Conservation (phyloP, 352 stramenopile species). For the Phytopythium litorale region DNA sequence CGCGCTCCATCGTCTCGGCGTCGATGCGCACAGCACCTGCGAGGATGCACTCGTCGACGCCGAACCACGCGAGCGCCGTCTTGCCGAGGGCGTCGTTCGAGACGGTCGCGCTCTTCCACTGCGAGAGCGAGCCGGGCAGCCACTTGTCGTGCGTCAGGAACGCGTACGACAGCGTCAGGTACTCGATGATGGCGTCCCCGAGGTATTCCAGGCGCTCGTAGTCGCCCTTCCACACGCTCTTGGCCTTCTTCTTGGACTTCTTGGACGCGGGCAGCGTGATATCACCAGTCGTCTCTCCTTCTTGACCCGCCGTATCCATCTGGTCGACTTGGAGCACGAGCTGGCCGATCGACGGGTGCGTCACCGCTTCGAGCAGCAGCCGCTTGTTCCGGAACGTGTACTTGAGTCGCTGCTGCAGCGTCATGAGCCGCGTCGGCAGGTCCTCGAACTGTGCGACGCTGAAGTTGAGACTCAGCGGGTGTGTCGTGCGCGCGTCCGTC, state of each 20-base stretch:
- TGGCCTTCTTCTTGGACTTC: slow-evolving; percentile 31
- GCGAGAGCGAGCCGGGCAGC: slow-evolving; percentile 70
- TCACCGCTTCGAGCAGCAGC: slow-evolving; percentile 71
- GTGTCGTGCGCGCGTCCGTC: slow-evolving; percentile 14
- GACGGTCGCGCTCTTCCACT: slow-evolving; percentile 85
- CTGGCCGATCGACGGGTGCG: slow-evolving; percentile 68
- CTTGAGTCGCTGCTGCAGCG: slow-evolving; percentile 73
- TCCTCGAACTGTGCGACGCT: slow-evolving; percentile 55
- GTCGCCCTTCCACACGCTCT: slow-evolving; percentile 66
- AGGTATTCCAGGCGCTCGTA: slow-evolving; percentile 90
- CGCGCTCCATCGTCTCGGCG: slow-evolving; percentile 47
- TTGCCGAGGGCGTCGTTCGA: slow-evolving; percentile 85
- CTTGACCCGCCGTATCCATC: slow-evolving; percentile 16
- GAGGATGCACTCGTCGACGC: slow-evolving; percentile 77
- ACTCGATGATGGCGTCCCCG: slow-evolving; percentile 88
- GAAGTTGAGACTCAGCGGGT: slow-evolving; percentile 44
- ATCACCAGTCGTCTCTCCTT: slow-evolving; percentile 9
- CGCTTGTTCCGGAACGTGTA: slow-evolving; percentile 82
- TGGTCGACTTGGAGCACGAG: slow-evolving; percentile 45
- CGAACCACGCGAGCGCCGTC: slow-evolving; percentile 74
- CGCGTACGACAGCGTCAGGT: slow-evolving; percentile 83
- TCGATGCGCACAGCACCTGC: slow-evolving; percentile 65
- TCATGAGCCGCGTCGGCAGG: slow-evolving; percentile 39
- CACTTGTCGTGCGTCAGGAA: slow-evolving; percentile 66
- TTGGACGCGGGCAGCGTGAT: slow-evolving; percentile 8